Percentiles rank a stretch among this genome's conserved stretches.
phyloP scores from a whole-genome alignment of 805 yeast genomes.

The Pichia ethanolica region DNA sequence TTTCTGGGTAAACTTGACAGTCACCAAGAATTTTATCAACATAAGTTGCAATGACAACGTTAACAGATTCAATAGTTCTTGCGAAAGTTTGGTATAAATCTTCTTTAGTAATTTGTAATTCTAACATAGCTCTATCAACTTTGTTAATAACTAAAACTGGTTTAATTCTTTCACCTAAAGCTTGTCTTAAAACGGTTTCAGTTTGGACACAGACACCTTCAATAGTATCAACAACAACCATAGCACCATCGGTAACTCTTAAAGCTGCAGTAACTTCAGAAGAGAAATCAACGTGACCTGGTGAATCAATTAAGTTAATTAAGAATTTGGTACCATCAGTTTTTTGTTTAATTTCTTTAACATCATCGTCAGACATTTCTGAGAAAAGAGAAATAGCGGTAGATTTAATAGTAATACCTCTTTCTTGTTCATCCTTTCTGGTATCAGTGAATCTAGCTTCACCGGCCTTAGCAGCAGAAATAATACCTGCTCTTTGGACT shows the following conservation, averaged over 20 bases:
- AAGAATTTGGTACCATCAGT: conserved; percentile 90
- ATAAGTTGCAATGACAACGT: conserved; percentile 96
- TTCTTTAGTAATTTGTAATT: conserved; percentile 98
- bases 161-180: conserved; percentile 98
- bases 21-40: conserved; percentile 88
- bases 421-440: conserved; percentile 99
- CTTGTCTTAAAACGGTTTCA: conserved; percentile 98
- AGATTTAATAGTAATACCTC: conserved; percentile 99
- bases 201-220: conserved; percentile 99
- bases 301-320: conserved; percentile 97
- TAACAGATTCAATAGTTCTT: conserved; percentile 98
- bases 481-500: conserved; percentile 99
- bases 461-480: conserved; percentile 99
- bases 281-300: conserved; percentile 99
- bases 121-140: conserved; percentile 99
- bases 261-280: conserved; percentile 99
- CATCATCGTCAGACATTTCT: conserved; percentile 78
- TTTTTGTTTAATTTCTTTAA: conserved; percentile 85
- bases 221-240: conserved; percentile 97
- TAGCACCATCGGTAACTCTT: conserved; percentile 99
- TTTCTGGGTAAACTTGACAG: conserved; percentile 96
- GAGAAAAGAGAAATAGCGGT: conserved; percentile 96
- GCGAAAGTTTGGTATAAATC: conserved; percentile 97
- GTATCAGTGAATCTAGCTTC: conserved; percentile 99
- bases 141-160: conserved; percentile 98